Conservation (phyloP, 2,329 filamentous ascomycete genomes). For the Penicillium freii region DNA sequence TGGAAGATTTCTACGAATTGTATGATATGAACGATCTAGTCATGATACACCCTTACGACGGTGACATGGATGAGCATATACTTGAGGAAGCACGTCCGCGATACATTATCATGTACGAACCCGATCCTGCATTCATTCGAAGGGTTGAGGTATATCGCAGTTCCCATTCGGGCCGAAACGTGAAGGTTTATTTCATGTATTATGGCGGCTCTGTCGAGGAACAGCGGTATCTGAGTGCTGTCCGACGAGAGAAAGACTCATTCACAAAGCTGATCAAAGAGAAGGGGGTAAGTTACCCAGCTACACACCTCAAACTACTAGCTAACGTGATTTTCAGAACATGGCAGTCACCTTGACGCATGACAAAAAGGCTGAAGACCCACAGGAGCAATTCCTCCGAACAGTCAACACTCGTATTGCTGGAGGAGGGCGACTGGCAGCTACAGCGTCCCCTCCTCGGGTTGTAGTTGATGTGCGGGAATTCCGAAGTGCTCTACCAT, state of each 20-base stretch:
- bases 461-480: slow-evolving; percentile 95
- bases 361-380: slow-evolving; percentile 70
- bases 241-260: slow-evolving; percentile 92
- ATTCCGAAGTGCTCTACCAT: slow-evolving; percentile 89
- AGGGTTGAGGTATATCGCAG: slow-evolving; percentile 94
- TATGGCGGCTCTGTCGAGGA: slow-evolving; percentile 95
- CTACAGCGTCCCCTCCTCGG: slow-evolving; percentile 81
- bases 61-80: slow-evolving; percentile 94
- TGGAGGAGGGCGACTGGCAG: slow-evolving; percentile 78
- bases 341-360: slow-evolving; percentile 87
- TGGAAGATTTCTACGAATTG: slow-evolving; percentile 88
- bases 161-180: slow-evolving; percentile 83
- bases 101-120: slow-evolving; percentile 99
- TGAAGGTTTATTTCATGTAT: slow-evolving; percentile 95
- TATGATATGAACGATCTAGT: slow-evolving; percentile 89
- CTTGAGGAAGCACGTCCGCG: slow-evolving; percentile 89
- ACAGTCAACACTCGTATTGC: slow-evolving; percentile 97
- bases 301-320: not conserved
- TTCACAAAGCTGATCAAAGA: slow-evolving; percentile 95
- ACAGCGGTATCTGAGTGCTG: slow-evolving; percentile 83
- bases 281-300: slow-evolving; percentile 60
- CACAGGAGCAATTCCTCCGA: slow-evolving; percentile 86
- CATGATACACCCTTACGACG: slow-evolving; percentile 88
- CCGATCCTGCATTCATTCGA: slow-evolving; percentile 89
- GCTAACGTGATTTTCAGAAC: slow-evolving; percentile 42